These are phyloP conservation scores for Senecio squalidus DNA, from an alignment of 140 eudicot species.

Conservation along the genomic window DNA sequence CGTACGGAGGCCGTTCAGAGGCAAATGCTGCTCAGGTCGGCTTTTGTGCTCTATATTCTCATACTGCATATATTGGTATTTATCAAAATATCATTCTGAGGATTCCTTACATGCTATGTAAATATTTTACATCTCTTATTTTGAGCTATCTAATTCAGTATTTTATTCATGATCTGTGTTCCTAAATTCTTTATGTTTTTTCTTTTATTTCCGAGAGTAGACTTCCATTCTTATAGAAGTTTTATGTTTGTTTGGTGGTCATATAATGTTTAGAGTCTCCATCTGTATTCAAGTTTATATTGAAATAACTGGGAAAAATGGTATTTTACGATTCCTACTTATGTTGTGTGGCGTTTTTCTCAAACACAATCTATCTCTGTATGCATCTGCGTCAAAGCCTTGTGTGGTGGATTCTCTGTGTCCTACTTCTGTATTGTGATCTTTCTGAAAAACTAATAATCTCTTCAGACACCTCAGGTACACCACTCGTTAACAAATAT, in stretches of 20 bases:
- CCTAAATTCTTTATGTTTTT: background rate
- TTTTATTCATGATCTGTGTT: background rate
- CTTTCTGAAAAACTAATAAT: background rate
- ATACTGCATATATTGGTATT: slow-evolving; percentile 71
- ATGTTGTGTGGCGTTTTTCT: background rate
- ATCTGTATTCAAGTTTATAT: background rate
- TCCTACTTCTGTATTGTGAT: background rate
- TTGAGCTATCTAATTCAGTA: background rate
- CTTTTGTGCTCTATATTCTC: slow-evolving; percentile 83
- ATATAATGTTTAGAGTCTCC: background rate
- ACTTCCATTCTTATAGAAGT: too few species aligned
- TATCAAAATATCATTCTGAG: slow-evolving; percentile 74
- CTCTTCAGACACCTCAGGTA: background rate
- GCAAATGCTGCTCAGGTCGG: slow-evolving; percentile 85
- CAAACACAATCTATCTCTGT: background rate
- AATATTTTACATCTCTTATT: slow-evolving; percentile 15
- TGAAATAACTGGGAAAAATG: background rate
- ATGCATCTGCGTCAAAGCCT: background rate
- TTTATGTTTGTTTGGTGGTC: too few species aligned
- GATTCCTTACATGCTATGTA: slow-evolving; percentile 15
- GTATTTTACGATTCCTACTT: slow-evolving; percentile 1
- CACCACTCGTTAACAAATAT: background rate
- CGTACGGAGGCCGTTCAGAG: slow-evolving; percentile 60
- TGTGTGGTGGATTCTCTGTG: background rate
- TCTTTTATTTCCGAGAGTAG: background rate